phyloP scores from a whole-genome alignment of 805 yeast genomes.

The Ogataea glucozyma region DNA sequence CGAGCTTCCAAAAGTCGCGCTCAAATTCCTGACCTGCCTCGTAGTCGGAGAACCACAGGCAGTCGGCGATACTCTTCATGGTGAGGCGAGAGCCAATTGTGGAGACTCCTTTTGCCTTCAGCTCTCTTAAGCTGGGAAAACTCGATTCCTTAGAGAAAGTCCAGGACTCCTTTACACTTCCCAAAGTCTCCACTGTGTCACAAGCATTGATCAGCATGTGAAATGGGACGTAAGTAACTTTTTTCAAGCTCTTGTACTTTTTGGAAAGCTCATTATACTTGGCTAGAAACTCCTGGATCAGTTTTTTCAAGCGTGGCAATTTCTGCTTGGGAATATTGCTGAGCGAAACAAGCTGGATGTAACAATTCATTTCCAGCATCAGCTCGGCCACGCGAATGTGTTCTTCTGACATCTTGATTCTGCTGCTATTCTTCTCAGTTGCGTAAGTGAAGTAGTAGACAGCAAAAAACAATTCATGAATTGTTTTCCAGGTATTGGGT shows the following conservation, averaged over 20 bases:
- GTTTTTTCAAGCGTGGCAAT: background rate
- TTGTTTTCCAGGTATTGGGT: slow-evolving; percentile 14
- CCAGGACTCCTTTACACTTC: slow-evolving; percentile 8
- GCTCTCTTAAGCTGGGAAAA: slow-evolving; percentile 15
- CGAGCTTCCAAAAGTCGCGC: slow-evolving; percentile 12
- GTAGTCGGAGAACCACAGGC: slow-evolving; percentile 19
- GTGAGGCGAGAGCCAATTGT: slow-evolving; percentile 12
- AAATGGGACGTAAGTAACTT: slow-evolving; percentile 14
- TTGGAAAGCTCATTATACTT: slow-evolving; percentile 4
- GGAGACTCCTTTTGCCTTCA: slow-evolving; percentile 9
- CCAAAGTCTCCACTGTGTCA: slow-evolving; percentile 5
- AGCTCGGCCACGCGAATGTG: slow-evolving; percentile 8
- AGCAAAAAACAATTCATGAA: slow-evolving; percentile 18
- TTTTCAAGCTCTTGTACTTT: slow-evolving; percentile 7
- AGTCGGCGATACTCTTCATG: slow-evolving; percentile 17
- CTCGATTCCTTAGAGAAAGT: slow-evolving; percentile 14
- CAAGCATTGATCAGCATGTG: slow-evolving; percentile 17
- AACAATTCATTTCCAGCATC: slow-evolving; percentile 18
- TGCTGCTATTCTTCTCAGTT: background rate
- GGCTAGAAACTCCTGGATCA: slow-evolving; percentile 7
- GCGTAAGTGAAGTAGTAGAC: slow-evolving; percentile 10
- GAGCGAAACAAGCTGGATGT: slow-evolving; percentile 9
- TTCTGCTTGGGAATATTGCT: slow-evolving; percentile 1
- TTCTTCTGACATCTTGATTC: background rate
- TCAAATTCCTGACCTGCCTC: slow-evolving; percentile 9